Conservation (phyloP, 75 land plant genomes). For the Cupressus sempervirens region DNA sequence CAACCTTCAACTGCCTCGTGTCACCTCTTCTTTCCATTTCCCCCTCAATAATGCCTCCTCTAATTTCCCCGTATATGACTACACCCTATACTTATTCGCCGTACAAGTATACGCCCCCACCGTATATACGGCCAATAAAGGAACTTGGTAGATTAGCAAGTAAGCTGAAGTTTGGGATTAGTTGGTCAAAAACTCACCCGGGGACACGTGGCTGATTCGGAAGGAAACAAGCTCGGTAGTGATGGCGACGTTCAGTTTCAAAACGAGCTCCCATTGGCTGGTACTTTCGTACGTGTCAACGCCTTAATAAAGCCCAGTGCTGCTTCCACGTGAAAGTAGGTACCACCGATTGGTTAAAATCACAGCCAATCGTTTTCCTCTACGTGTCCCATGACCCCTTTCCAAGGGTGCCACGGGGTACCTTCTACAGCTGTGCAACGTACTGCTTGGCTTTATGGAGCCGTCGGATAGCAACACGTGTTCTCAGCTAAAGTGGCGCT, state of each 20-base stretch:
- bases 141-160: background rate
- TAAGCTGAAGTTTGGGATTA: background rate
- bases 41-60: background rate
- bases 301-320: background rate
- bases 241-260: constrained; percentile 9
- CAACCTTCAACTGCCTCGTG: constrained; percentile 15
- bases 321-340: constrained; percentile 12
- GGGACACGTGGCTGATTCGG: background rate
- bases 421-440: background rate
- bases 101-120: too few species aligned
- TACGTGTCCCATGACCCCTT: constrained; percentile 1
- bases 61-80: too few species aligned
- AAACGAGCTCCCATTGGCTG: constrained; percentile 7
- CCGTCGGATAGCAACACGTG: too few species aligned
- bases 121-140: background rate
- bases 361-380: background rate
- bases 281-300: background rate
- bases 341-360: constrained; percentile 9
- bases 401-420: background rate
- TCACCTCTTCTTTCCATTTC: background rate
- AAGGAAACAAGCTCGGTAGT: background rate
- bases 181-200: background rate
- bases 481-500: too few species aligned
- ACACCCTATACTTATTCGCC: too few species aligned
- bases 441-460: background rate